Evolutionary conservation across 2,329 filamentous ascomycete genomes (phyloP).

Genomic region (Elsinoe fawcettii): DNA sequence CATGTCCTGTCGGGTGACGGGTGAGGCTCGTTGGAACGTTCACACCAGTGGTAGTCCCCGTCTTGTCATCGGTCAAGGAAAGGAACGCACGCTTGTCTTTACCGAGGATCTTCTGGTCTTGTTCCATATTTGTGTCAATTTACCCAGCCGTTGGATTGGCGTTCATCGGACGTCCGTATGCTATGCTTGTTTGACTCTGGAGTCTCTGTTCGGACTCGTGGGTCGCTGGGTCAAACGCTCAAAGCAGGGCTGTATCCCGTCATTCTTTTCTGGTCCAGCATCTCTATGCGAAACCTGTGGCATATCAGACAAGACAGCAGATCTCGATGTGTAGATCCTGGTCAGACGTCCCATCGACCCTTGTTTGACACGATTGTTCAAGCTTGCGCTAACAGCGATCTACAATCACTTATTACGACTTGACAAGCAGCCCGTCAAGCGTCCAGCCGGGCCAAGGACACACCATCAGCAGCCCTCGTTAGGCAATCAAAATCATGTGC

Average conservation of each 20-base stretch:
- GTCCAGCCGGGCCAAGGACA: not conserved
- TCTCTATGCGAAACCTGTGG: not conserved
- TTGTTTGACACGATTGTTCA: not conserved
- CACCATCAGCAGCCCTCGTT: not conserved
- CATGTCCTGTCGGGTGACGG: not conserved
- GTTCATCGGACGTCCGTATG: constrained; percentile 9
- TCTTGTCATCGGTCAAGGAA: not conserved
- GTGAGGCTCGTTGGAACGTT: not conserved
- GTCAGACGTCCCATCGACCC: not conserved
- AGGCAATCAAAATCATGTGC: not conserved
- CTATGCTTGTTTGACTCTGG: not conserved
- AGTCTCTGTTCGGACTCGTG: not conserved
- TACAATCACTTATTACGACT: not conserved
- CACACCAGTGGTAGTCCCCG: not conserved
- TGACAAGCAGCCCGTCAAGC: not conserved
- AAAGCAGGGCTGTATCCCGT: not conserved
- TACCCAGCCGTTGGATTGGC: constrained; percentile 2
- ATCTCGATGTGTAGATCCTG: constrained; percentile 4
- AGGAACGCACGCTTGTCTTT: not conserved
- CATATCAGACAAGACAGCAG: not conserved
- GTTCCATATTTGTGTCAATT: constrained; percentile 11
- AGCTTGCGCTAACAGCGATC: not conserved
- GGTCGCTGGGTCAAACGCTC: not conserved
- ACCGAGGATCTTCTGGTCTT: constrained; percentile 8
- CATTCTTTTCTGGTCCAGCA: not conserved